These are phyloP conservation scores for Lentinula lateritia DNA, from an alignment of 768 basidiomycete species.

Conservation along the genomic window DNA sequence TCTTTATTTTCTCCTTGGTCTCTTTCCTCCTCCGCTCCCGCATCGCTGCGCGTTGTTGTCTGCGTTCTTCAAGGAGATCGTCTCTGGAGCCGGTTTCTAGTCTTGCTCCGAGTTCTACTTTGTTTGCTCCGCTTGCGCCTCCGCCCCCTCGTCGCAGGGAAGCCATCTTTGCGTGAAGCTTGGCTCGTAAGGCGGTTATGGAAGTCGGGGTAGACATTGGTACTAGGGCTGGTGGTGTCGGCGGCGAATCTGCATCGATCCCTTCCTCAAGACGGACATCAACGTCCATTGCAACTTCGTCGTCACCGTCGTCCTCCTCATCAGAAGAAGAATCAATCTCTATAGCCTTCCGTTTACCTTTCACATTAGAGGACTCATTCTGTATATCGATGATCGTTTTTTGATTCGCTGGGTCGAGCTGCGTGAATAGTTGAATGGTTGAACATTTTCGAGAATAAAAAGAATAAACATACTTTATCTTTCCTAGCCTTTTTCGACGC, in stretches of 20 bases:
- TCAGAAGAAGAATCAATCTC: constrained; percentile 9
- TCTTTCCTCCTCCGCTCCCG: constrained; percentile 82
- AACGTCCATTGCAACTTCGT: constrained; percentile 28
- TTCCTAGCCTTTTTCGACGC: constrained; percentile 83
- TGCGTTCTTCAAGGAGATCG: constrained; percentile 75
- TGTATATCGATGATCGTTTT: constrained; percentile 71
- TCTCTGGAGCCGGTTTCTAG: constrained; percentile 38
- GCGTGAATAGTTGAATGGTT: not conserved
- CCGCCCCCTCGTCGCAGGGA: constrained; percentile 47
- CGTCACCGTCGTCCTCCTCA: constrained; percentile 27
- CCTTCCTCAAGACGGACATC: constrained; percentile 6
- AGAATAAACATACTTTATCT: constrained; percentile 57
- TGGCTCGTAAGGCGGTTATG: constrained; percentile 60
- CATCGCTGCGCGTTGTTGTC: constrained; percentile 72
- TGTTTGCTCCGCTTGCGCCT: constrained; percentile 39
- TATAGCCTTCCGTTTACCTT: constrained; percentile 19
- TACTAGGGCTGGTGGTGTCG: constrained; percentile 20
- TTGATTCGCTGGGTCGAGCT: constrained; percentile 94
- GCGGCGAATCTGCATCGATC: constrained; percentile 18
- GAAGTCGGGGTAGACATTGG: constrained; percentile 65
- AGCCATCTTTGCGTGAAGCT: constrained; percentile 71
- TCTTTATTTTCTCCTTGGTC: constrained; percentile 75
- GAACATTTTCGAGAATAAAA: not conserved
- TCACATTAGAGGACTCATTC: constrained; percentile 34
- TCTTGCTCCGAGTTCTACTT: constrained; percentile 13